Evolutionary conservation across 129 eudicot genomes (phyloP).

Genomic region (Lonicera japonica): DNA sequence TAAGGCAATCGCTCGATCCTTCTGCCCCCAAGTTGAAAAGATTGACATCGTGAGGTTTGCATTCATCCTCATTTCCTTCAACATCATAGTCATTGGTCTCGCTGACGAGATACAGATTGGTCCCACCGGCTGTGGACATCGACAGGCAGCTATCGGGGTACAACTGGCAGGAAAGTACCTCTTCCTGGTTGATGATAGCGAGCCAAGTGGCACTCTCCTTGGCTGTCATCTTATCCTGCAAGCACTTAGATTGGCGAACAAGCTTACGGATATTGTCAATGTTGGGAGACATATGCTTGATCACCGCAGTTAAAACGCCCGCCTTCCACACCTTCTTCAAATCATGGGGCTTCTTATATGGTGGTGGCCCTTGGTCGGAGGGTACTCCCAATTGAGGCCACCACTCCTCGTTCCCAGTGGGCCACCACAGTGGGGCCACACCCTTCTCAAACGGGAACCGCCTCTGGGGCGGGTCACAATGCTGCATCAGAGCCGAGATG

Average conservation of each 20-base stretch:
- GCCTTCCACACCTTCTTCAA: constrained; percentile 74
- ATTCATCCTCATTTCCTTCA: constrained; percentile 57
- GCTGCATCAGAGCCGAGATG: constrained; percentile 74
- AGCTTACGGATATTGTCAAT: constrained; percentile 68
- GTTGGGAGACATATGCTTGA: constrained; percentile 71
- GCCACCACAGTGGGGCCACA: constrained; percentile 88
- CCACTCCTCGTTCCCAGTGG: constrained; percentile 73
- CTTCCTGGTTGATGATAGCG: constrained; percentile 63
- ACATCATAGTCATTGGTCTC: constrained; percentile 71
- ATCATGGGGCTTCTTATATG: constrained; percentile 80
- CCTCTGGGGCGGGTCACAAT: constrained; percentile 77
- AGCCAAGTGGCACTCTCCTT: constrained; percentile 84
- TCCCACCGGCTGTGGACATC: constrained; percentile 25
- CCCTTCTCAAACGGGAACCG: constrained; percentile 76
- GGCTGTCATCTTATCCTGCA: constrained; percentile 79
- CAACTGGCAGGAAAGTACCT: constrained; percentile 41
- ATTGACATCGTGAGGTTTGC: constrained; percentile 38
- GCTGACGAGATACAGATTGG: constrained; percentile 39
- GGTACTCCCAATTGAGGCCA: constrained; percentile 59
- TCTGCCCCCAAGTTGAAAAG: constrained; percentile 30
- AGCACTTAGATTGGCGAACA: constrained; percentile 70
- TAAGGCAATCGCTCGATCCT: constrained; percentile 25
- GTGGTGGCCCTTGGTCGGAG: constrained; percentile 66
- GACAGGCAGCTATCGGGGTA: constrained; percentile 51
- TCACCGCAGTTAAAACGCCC: constrained; percentile 68